These are phyloP conservation scores for Neocucurbitaria cava DNA, from an alignment of 2,329 filamentous ascomycete species.

Conservation along the genomic window DNA sequence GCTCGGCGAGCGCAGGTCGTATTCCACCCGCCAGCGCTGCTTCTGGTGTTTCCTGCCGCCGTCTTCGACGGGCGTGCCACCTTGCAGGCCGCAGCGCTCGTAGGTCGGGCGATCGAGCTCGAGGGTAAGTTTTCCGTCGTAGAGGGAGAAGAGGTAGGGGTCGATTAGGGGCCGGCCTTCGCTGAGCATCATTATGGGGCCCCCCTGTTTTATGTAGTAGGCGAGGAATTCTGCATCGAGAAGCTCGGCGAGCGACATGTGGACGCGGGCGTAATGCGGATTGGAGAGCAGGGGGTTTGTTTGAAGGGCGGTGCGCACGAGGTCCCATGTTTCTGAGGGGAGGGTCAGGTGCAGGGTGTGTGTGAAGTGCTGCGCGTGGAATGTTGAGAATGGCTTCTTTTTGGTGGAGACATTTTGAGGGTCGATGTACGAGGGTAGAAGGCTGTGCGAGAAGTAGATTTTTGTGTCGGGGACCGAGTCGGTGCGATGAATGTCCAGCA, in stretches of 20 bases:
- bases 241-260: slow-evolving; percentile 75
- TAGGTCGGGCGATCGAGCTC: slow-evolving; percentile 83
- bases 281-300: slow-evolving; percentile 39
- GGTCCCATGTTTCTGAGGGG: slow-evolving; percentile 66
- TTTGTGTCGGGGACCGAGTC: slow-evolving; percentile 59
- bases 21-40: slow-evolving; percentile 78
- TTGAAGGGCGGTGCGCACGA: slow-evolving; percentile 62
- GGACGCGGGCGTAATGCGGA: slow-evolving; percentile 69
- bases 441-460: slow-evolving; percentile 76
- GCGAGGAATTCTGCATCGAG: slow-evolving; percentile 79
- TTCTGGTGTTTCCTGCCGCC: slow-evolving; percentile 69
- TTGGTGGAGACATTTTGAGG: slow-evolving; percentile 62
- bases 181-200: slow-evolving; percentile 83
- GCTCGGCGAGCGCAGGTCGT: slow-evolving; percentile 74
- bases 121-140: slow-evolving; percentile 73
- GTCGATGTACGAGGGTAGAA: slow-evolving; percentile 72
- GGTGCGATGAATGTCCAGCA: slow-evolving; percentile 45
- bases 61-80: slow-evolving; percentile 67
- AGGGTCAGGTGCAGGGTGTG: slow-evolving; percentile 78
- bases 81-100: slow-evolving; percentile 81
- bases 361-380: slow-evolving; percentile 70
- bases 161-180: slow-evolving; percentile 74
- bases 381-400: slow-evolving; percentile 76
- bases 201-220: slow-evolving; percentile 87
- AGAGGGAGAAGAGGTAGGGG: slow-evolving; percentile 74